Conservation (phyloP, 2,329 filamentous ascomycete species). For the Epichloe hybrida region DNA sequence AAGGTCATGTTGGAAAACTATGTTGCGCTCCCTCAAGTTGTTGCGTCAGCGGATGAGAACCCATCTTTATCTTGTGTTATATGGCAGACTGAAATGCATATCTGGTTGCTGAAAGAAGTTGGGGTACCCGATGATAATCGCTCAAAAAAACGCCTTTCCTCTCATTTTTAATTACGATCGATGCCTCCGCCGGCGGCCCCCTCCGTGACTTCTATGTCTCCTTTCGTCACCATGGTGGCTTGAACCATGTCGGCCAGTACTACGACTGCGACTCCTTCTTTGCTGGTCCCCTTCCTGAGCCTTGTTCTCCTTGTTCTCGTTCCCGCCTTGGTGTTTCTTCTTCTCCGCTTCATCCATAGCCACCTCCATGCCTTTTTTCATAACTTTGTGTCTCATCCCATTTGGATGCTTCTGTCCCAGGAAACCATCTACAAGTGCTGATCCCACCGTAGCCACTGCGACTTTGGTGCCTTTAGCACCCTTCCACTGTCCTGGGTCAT, state of each 20-base stretch:
- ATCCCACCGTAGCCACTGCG: slow-evolving; percentile 33
- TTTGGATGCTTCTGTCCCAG: slow-evolving; percentile 21
- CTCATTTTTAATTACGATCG: not conserved
- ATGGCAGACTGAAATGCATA: too few species aligned
- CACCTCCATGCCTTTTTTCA: slow-evolving; percentile 5
- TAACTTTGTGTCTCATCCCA: slow-evolving; percentile 9
- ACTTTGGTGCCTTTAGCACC: slow-evolving; percentile 35
- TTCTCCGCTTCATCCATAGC: slow-evolving; percentile 6
- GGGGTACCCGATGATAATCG: not conserved
- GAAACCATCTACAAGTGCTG: slow-evolving; percentile 34
- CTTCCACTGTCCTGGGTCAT: slow-evolving; percentile 31
- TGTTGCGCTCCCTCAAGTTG: too few species aligned
- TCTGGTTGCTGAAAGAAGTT: too few species aligned
- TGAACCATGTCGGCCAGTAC: not conserved
- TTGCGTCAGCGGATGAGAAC: too few species aligned
- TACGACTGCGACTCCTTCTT: not conserved
- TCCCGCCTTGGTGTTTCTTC: slow-evolving; percentile 1
- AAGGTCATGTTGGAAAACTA: too few species aligned
- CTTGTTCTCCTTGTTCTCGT: slow-evolving; percentile 1
- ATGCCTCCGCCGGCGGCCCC: not conserved
- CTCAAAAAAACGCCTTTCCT: not conserved
- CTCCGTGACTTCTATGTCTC: not conserved
- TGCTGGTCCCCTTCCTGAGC: too few species aligned
- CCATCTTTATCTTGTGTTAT: too few species aligned
- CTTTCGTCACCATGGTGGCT: not conserved